Conservation (phyloP, 2,329 filamentous ascomycete species). For the Calonectria ilicicola region DNA sequence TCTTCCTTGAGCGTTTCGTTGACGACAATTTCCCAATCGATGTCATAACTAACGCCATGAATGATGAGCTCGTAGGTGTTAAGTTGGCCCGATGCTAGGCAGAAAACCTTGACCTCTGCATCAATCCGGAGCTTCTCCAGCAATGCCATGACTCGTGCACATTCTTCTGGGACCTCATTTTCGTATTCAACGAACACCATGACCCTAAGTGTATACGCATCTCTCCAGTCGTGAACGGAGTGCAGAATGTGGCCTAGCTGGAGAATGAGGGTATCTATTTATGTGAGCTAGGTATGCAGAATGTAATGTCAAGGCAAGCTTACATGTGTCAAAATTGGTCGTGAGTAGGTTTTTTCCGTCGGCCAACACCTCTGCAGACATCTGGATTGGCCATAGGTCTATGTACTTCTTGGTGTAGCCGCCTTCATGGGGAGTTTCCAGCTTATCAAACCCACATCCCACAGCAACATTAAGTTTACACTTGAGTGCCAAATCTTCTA, state of each 20-base stretch:
- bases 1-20: slow-evolving; percentile 76
- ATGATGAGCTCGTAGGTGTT: slow-evolving; percentile 83
- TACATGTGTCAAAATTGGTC: slow-evolving; percentile 92
- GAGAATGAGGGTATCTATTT: slow-evolving; percentile 78
- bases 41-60: slow-evolving; percentile 71
- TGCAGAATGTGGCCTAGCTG: slow-evolving; percentile 87
- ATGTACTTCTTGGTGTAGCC: slow-evolving; percentile 81
- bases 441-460: slow-evolving; percentile 81
- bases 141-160: slow-evolving; percentile 76
- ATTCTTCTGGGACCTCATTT: slow-evolving; percentile 83
- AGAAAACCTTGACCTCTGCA: slow-evolving; percentile 83
- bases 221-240: slow-evolving; percentile 85
- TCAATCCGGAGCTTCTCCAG: slow-evolving; percentile 86
- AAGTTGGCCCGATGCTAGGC: slow-evolving; percentile 79
- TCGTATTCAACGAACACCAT: slow-evolving; percentile 93
- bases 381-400: slow-evolving; percentile 92
- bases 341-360: slow-evolving; percentile 78
- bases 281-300: slow-evolving; percentile 23
- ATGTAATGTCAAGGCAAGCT: slow-evolving; percentile 42
- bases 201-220: slow-evolving; percentile 78
- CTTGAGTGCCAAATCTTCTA: slow-evolving; percentile 83
- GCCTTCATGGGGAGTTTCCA: slow-evolving; percentile 77
- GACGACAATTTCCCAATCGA: slow-evolving; percentile 70
- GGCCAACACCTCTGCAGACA: slow-evolving; percentile 84
- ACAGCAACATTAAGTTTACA: slow-evolving; percentile 88